Base-by-base conservation (phyloP, 2,329 filamentous ascomycete species). In the Talaromyces sp. region DNA sequence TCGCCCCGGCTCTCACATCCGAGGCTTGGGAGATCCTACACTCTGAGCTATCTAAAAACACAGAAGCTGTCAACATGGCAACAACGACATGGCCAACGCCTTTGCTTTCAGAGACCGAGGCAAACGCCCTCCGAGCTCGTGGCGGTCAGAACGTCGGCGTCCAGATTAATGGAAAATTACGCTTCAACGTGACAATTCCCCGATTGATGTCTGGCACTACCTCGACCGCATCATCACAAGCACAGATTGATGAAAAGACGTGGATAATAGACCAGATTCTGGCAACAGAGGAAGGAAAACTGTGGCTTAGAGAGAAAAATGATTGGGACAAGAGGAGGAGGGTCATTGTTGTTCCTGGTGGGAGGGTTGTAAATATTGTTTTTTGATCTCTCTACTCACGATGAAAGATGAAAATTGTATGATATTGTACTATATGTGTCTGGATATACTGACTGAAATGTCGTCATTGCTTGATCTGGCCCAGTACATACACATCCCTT, bases 81-180 rank as follows among this genome's bases (percentile, higher is more conserved):
- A 73, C 76, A 1, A 74, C 75, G 7, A 72, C 79, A 0, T 95
- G 91, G 80, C 91, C 90, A 0, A 73, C 79, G 2, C 68, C 73
- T 0, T 72, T 80, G n/a, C 73, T 82, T 19, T 75, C 73, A 5
- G 50, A 72, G 0, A 69, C 75, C 31, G 73, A 81, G 67, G 74
- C 72, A 14, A 83, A 57, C 70, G 83, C 63, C 73, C 81, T 68
- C 72, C 85, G 69, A 75, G 89, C 69, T 78, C 84, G 70, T 77
- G 83, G 62, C 76, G 83, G 60, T 74, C 82, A 68, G 80, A 77
- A 68, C 78, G 84, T 74, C 6, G 89, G 89, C 0, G 87, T 96
- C 16, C 90, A 93, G 72, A 79, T 96, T 67, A 92, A 96, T 72
- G 92, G 92, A n/a, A 93, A 90, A 75, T 77, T 91, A 68, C 87